Conservation (phyloP, 2,329 filamentous ascomycete genomes). For the Bipolaris cookei region DNA sequence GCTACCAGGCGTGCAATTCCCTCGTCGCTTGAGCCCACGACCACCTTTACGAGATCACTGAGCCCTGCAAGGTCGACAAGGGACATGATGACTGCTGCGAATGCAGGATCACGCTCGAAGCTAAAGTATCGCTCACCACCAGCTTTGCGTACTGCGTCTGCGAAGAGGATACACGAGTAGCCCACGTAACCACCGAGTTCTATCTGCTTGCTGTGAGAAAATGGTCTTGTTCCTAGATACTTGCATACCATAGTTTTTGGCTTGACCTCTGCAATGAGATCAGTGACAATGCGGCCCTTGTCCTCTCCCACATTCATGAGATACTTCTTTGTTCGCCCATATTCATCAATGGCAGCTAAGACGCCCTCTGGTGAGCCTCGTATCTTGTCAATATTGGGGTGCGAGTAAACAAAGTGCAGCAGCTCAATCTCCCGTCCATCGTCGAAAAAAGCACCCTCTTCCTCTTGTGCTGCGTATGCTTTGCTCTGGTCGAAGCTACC, state of each 20-base stretch:
- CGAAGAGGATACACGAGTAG: conserved; percentile 81
- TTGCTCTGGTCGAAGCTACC: conserved; percentile 51
- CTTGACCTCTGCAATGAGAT: conserved; percentile 70
- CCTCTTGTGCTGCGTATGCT: conserved; percentile 56
- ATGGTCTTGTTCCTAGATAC: neutral
- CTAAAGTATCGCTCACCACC: conserved; percentile 73
- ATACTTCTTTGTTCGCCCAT: conserved; percentile 67
- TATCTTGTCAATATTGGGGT: conserved; percentile 67
- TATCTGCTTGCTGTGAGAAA: conserved; percentile 52
- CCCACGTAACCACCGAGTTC: conserved; percentile 83
- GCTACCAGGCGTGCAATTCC: conserved; percentile 67
- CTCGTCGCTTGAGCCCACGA: conserved; percentile 72
- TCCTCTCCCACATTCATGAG: conserved; percentile 81
- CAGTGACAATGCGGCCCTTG: conserved; percentile 74
- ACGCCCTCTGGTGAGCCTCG: conserved; percentile 69
- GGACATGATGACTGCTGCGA: conserved; percentile 70
- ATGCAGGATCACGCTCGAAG: conserved; percentile 75
- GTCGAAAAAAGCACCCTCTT: conserved; percentile 57
- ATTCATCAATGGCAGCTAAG: conserved; percentile 74
- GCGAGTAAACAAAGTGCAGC: conserved; percentile 70
- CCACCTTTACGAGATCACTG: conserved; percentile 70
- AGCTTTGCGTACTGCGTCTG: conserved; percentile 65
- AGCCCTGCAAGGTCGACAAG: conserved; percentile 78
- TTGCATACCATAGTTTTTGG: conserved; percentile 66
- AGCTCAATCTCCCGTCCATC: conserved; percentile 78